These are phyloP conservation scores for Camellia lanceoleosa DNA, from an alignment of 148 eudicot species.

Conservation along the genomic window DNA sequence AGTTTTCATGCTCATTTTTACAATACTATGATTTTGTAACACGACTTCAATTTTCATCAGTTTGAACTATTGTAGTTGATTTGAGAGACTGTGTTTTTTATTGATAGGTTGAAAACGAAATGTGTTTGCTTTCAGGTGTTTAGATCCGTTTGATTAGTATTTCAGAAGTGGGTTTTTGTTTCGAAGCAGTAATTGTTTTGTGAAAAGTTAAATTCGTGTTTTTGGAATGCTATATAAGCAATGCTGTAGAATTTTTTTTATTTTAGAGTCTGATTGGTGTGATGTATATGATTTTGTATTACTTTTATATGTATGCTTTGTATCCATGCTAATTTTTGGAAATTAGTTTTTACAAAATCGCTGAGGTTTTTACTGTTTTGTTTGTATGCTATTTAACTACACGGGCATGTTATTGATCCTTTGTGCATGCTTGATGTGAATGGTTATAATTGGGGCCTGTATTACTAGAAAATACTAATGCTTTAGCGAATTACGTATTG, in stretches of 20 bases:
- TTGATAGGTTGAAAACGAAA: background rate
- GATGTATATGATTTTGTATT: background rate
- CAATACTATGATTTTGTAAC: background rate
- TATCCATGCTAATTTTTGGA: background rate
- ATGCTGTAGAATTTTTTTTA: background rate
- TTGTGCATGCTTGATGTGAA: background rate
- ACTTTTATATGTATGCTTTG: background rate
- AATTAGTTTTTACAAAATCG: background rate
- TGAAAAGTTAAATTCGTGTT: background rate
- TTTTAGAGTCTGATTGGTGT: background rate
- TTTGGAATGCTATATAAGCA: background rate
- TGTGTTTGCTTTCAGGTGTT: background rate
- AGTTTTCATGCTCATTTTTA: background rate
- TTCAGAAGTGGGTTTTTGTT: background rate
- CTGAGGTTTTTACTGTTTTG: background rate
- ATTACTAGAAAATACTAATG: too few relatives aligned
- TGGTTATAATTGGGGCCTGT: background rate
- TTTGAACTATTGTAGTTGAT: background rate
- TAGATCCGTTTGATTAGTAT: background rate
- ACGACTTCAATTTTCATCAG: background rate
- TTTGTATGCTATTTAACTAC: background rate
- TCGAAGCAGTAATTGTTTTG: too few relatives aligned
- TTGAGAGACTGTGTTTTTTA: background rate
- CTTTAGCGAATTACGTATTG: too few relatives aligned
- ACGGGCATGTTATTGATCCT: background rate